Percentiles rank a stretch among this genome's conserved stretches.
These are phyloP conservation scores for Linum trigynum DNA, from an alignment of 345 rosid genomes.

Conservation along the genomic window DNA sequence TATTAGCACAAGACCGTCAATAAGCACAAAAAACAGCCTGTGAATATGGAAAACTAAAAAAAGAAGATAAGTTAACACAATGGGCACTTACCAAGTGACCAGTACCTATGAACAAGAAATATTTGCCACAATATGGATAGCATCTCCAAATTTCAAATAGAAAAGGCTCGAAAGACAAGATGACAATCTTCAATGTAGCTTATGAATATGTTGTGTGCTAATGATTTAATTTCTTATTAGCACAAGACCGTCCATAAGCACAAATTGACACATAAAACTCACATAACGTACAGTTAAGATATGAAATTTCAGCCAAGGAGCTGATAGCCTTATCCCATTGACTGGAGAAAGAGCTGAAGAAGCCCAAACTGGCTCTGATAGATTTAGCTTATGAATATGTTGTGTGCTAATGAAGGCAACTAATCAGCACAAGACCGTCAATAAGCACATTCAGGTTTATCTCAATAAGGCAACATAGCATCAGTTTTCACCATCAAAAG, in stretches of 20 bases:
- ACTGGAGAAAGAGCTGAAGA: constrained; percentile 9
- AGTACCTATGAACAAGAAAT: no score
- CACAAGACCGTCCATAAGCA: constrained; percentile 13
- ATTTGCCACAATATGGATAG: constrained; percentile 2
- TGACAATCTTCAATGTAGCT: constrained; percentile 9
- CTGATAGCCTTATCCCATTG: neutral
- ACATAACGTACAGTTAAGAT: neutral
- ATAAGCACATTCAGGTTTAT: constrained; percentile 11
- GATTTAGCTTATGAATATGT: constrained; percentile 21
- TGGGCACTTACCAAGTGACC: no score
- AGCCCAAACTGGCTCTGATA: neutral
- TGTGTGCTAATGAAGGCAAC: constrained; percentile 10
- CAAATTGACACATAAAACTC: neutral
- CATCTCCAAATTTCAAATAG: constrained; percentile 2
- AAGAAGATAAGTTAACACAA: no score
- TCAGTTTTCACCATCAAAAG: no score
- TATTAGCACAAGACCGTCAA: constrained; percentile 2
- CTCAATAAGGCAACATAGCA: no score
- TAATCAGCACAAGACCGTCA: neutral
- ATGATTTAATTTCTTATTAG: neutral
- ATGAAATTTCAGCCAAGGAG: neutral
- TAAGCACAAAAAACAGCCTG: constrained; percentile 8
- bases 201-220: constrained; percentile 24
- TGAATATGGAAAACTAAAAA: no score
- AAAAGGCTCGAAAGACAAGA: constrained; percentile 9